Evolutionary conservation across 208 protist species (phyloP).

Genomic region (Porcisia hertigi): DNA sequence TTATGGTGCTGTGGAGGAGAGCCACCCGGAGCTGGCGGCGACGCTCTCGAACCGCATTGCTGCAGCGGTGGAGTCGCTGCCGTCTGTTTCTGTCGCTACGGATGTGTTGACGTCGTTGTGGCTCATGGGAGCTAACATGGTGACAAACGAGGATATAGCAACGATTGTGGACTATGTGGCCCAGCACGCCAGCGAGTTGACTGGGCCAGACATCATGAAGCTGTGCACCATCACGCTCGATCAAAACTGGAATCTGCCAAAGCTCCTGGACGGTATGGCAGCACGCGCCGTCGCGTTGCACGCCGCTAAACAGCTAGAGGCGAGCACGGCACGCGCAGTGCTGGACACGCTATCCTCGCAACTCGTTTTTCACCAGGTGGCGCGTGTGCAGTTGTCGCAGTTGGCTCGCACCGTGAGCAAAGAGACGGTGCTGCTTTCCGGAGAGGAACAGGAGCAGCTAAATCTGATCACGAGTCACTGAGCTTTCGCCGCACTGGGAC

Average conservation of each 20-base stretch:
- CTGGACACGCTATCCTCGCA: constrained; percentile 64
- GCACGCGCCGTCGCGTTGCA: constrained; percentile 46
- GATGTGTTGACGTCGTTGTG: constrained; percentile 66
- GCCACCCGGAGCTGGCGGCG: constrained; percentile 32
- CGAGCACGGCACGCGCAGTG: constrained; percentile 44
- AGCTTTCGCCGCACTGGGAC: not conserved
- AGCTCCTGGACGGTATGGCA: constrained; percentile 57
- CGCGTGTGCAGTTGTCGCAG: constrained; percentile 56
- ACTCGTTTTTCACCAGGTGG: constrained; percentile 48
- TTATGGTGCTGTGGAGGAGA: constrained; percentile 55
- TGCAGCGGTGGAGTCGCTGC: constrained; percentile 26
- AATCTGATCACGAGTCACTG: constrained; percentile 48
- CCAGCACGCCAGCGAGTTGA: constrained; percentile 42
- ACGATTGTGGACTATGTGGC: constrained; percentile 45
- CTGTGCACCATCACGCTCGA: constrained; percentile 63
- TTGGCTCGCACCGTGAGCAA: constrained; percentile 74
- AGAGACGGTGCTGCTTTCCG: constrained; percentile 59
- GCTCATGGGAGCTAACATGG: constrained; percentile 57
- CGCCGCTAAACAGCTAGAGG: constrained; percentile 34
- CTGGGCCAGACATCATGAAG: constrained; percentile 40
- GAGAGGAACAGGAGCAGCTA: constrained; percentile 63
- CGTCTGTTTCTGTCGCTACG: constrained; percentile 48
- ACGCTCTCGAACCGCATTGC: constrained; percentile 37
- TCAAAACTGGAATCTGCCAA: constrained; percentile 41
- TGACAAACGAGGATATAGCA: constrained; percentile 8